phyloP scores from a whole-genome alignment of 1,139 yeast genomes.

The Yueomyces sp. region DNA sequence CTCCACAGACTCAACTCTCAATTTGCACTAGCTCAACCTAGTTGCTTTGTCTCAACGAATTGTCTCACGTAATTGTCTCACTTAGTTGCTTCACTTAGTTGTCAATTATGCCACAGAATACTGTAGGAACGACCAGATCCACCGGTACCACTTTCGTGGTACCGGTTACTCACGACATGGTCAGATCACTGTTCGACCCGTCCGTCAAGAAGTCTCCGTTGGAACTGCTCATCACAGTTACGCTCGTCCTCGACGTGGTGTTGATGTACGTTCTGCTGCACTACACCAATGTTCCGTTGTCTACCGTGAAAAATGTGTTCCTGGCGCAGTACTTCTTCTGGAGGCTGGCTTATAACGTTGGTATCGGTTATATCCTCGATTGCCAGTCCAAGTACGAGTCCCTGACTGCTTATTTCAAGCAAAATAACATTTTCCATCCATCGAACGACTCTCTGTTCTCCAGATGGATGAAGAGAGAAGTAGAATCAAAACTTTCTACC shows the following conservation, averaged over 20 bases:
- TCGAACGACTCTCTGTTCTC: background rate
- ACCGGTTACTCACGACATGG: conserved; percentile 81
- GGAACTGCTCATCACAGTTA: conserved; percentile 45
- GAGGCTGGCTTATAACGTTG: conserved; percentile 68
- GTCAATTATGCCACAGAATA: no score
- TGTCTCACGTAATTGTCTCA: no score
- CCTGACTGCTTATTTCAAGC: conserved; percentile 44
- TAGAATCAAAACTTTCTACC: conserved; percentile 9
- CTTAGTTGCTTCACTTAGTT: no score
- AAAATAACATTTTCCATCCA: conserved; percentile 33
- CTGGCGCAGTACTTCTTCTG: conserved; percentile 54
- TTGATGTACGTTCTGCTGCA: conserved; percentile 32
- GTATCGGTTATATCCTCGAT: conserved; percentile 61
- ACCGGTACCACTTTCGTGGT: conserved; percentile 38
- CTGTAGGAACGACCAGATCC: conserved; percentile 16
- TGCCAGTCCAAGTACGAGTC: conserved; percentile 51
- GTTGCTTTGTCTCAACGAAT: no score
- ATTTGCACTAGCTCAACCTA: no score
- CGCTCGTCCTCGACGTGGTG: conserved; percentile 39
- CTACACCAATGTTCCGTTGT: conserved; percentile 9
- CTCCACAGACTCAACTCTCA: no score
- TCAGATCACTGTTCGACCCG: conserved; percentile 71
- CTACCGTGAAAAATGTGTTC: conserved; percentile 12
- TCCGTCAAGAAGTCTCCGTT: conserved; percentile 54
- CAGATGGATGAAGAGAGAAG: conserved; percentile 13